Base-by-base conservation (phyloP, 208 protist genomes). In the Perkinsela sp. region DNA sequence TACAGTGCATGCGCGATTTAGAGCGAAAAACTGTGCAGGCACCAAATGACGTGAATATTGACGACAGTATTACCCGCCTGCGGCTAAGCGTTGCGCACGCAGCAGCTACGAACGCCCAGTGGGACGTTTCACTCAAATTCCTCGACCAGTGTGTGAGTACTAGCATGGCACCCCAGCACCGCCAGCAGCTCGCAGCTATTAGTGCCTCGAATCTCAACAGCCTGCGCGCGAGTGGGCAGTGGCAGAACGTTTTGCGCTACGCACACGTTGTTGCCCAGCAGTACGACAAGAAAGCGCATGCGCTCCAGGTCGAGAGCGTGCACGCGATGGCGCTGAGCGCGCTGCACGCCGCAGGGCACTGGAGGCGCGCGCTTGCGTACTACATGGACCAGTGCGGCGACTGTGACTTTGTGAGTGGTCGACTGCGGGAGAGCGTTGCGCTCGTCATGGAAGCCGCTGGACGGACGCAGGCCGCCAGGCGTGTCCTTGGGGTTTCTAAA, bases 91-190 rank as follows among this genome's bases (percentile, higher is more conserved):
- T 57, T 22, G 40, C 40, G 6, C 40, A 22, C 13, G 40, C 40
- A n/a, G 40, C 40, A 22, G 22, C 13, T 57, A 57, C 22, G 40
- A 57, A 22, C 40, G 22, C 40, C 40, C 40, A 57, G 22, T 57
- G 40, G 40, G 40, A 57, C 6, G 22, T 57, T 57, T 57, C 40
- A 57, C 40, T 57, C 40, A 57, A 57, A 57, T 57, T 57, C 40
- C 13, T 22, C 22, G 22, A 6, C 22, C 40, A 57, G 13, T n/a
- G 6, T 6, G 13, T 57, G 40, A 22, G 22, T 57, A 22, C 13
- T n/a, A 22, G 13, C 22, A 6, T 22, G 6, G 22, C 13, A 57
- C 40, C 40, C 13, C 13, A 57, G 40, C 40, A 57, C 40, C 6
- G 6, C 22, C 40, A 6, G 13, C 40, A 57, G 40, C 40, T 57